Base-by-base conservation (phyloP, 176 grass and related monocot genomes). In the maize (Zea mays) region DNA sequence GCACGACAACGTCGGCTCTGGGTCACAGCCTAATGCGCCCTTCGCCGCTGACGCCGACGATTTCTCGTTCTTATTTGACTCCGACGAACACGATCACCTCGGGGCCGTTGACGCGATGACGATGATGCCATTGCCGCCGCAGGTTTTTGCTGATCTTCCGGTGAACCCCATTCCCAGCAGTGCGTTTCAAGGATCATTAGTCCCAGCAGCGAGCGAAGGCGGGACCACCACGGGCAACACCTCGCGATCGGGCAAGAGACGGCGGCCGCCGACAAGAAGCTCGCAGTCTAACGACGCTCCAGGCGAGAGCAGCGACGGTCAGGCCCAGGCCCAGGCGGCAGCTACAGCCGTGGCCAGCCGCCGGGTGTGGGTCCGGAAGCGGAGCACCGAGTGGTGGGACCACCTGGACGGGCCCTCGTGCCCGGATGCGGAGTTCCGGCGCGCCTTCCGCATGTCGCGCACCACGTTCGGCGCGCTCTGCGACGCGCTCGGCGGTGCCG, bases 361-460 rank as follows among this genome's bases (percentile, higher is more conserved):
- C 10, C 75, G 87, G 21, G 75, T 92, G 55, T 97, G 93, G 93
- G 87, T 90, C 49, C 82, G 77, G 48, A 67, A 82, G 48, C 77
- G 93, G 62, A 85, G 84, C 65, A 70, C 73, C 4, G 87, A 92
- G 49, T 97, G 93, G 93, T 97, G 93, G 93, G 85, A 97, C 87
- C 61, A 20, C 54, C 82, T 83, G 67, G 84, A 69, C 73, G 21
- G 50, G 37, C 72, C 85, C 9, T 68, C 86, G 4, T 71, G 91
- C 76, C 82, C 90, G n/a, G 90, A 92, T 55, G 71, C n/a, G 0
- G 90, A 92, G 50, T 97, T 97, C 85, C 90, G 90, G 42, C 67
- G 65, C 3, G 87, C 82, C 14, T 97, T 97, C 88, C 87, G 93
- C 54, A 97, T 97, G 93, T 85, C 74, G 12, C 90, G 76, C 16